Evolutionary conservation across 495 filamentous ascomycete genomes (phyloP).

Genomic region (Xylaria intraflava): DNA sequence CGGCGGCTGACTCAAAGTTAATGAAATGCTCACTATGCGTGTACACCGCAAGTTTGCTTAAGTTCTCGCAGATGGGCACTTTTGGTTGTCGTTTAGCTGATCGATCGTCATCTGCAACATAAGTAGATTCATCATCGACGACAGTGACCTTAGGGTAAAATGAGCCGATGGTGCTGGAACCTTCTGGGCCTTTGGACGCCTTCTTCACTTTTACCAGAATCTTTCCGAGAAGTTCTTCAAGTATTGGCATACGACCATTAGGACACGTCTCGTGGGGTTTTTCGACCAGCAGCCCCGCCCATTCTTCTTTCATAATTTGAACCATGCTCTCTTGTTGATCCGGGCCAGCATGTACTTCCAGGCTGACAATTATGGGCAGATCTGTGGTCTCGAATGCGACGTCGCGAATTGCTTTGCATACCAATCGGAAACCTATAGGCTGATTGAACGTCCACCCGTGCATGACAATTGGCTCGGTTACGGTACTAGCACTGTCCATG

Average conservation of each 20-base stretch:
- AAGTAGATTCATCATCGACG: constrained; percentile 23
- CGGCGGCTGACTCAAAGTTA: constrained; percentile 46
- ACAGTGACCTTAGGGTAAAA: constrained; percentile 19
- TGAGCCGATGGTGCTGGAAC: constrained; percentile 17
- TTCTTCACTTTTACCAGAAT: constrained; percentile 91
- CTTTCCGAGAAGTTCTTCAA: constrained; percentile 64
- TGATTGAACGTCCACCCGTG: constrained; percentile 85
- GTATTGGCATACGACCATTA: constrained; percentile 56
- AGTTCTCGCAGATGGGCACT: constrained; percentile 55
- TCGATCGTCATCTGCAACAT: constrained; percentile 27
- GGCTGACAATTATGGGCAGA: constrained; percentile 78
- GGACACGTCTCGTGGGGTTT: constrained; percentile 38
- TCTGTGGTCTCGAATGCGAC: constrained; percentile 66
- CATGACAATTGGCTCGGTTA: constrained; percentile 62
- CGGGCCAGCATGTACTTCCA: constrained; percentile 77
- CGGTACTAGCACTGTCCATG: constrained; percentile 16
- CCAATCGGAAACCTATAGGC: constrained; percentile 76
- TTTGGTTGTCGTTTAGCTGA: constrained; percentile 40
- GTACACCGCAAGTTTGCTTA: constrained; percentile 75
- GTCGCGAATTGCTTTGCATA: constrained; percentile 73
- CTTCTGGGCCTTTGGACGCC: constrained; percentile 34
- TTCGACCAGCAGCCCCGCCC: constrained; percentile 67
- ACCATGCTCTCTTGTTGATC: constrained; percentile 89
- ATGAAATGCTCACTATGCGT: constrained; percentile 77
- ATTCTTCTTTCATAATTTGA: constrained; percentile 82